Percentiles rank a stretch among this genome's conserved stretches.
Conservation (phyloP, 768 basidiomycete genomes). For the Auricularia sp. region DNA sequence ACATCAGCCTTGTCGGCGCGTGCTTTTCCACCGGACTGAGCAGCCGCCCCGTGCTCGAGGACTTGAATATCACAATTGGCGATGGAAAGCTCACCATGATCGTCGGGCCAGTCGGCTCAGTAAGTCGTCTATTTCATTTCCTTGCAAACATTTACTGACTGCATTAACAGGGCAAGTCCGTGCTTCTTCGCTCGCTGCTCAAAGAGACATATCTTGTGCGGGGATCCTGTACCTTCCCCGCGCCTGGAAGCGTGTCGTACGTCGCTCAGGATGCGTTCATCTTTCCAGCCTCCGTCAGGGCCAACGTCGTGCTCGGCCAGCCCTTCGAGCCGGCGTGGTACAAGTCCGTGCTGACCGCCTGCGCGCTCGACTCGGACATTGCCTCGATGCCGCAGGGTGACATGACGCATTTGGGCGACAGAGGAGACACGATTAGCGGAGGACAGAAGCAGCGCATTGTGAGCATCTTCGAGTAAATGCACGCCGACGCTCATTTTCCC, state of each 20-base stretch:
- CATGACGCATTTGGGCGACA: slow-evolving; percentile 13
- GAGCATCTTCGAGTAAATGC: not conserved
- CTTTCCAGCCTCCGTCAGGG: slow-evolving; percentile 19
- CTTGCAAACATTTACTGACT: not conserved
- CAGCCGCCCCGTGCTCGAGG: not conserved
- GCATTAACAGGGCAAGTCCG: not conserved
- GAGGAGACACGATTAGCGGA: slow-evolving; percentile 6
- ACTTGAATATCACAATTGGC: not conserved
- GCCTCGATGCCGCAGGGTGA: slow-evolving; percentile 26
- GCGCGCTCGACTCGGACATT: slow-evolving; percentile 22
- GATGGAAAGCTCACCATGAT: not conserved
- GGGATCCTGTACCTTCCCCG: not conserved
- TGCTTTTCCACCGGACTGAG: not conserved
- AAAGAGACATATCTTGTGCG: not conserved
- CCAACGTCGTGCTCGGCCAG: slow-evolving; percentile 28
- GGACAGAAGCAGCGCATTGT: slow-evolving; percentile 1
- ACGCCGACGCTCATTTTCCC: not conserved
- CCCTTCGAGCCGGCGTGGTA: slow-evolving; percentile 22
- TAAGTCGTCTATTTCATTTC: not conserved
- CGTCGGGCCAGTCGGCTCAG: not conserved
- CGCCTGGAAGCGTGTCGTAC: slow-evolving; percentile 9
- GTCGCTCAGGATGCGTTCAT: slow-evolving; percentile 28
- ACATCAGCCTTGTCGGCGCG: not conserved
- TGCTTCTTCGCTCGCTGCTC: not conserved
- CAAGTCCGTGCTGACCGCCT: slow-evolving; percentile 13